A percentile compares a stretch with the other conserved stretches of the same genome.
Evolutionary conservation across 2,329 filamentous ascomycete species (phyloP).

Genomic region (Corniculantispora saksenae): DNA sequence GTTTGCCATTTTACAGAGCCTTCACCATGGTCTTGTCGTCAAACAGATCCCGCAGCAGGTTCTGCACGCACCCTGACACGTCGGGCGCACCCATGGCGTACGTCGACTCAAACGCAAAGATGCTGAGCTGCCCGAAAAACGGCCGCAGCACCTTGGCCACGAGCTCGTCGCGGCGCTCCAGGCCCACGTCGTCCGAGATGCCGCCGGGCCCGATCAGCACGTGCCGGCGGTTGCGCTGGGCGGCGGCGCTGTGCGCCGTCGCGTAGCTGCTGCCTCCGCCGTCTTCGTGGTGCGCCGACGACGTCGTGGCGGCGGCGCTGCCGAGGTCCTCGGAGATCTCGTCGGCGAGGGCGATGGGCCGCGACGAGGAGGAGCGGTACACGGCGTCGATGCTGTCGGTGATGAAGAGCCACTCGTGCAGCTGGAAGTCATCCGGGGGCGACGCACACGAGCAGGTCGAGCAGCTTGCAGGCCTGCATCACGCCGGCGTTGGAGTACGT

Average conservation of each 20-base stretch:
- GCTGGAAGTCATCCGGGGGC: conserved; percentile 94
- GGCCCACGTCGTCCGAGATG: conserved; percentile 55
- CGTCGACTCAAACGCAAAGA: conserved; percentile 88
- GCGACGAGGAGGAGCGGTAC: conserved; percentile 71
- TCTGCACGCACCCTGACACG: conserved; percentile 61
- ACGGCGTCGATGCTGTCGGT: conserved; percentile 96
- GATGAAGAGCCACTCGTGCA: conserved; percentile 97
- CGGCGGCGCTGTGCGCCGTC: conserved; percentile 32
- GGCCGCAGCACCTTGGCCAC: conserved; percentile 78
- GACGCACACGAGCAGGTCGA: conserved; percentile 83
- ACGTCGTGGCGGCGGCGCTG: conserved; percentile 32
- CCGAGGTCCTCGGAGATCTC: conserved; percentile 78
- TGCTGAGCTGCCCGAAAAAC: conserved; percentile 89
- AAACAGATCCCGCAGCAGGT: conserved; percentile 74
- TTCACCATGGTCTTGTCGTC: conserved; percentile 71
- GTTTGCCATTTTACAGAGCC: conserved; percentile 44
- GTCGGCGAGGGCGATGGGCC: conserved; percentile 76
- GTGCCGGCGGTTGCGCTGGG: conserved; percentile 32
- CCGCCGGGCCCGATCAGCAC: conserved; percentile 39
- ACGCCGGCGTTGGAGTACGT: conserved; percentile 76
- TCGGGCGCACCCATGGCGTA: conserved; percentile 80
- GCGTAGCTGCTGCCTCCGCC: conserved; percentile 24
- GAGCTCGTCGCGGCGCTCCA: conserved; percentile 67
- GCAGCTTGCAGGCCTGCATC: conserved; percentile 88
- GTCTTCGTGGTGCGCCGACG: conserved; percentile 21